Evolutionary conservation across 352 stramenopile species (phyloP), one percentile per base, ranked within the genome.

Genomic region (Pythium oligandrum): DNA sequence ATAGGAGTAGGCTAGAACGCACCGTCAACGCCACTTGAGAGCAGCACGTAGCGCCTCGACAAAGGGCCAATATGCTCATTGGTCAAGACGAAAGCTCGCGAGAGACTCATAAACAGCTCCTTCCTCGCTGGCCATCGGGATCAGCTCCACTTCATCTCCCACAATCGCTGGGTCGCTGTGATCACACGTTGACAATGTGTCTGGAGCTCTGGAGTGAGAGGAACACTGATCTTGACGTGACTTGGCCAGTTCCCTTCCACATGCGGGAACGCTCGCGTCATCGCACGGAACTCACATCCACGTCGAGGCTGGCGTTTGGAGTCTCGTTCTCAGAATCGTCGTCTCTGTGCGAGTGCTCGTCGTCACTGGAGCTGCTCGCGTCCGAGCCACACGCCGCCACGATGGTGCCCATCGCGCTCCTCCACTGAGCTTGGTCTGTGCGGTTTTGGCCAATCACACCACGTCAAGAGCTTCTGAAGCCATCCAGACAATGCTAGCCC

Each of bases 231-330:
- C 38, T 69, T 66, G 38, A 93, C 69, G 34, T 93, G 79, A 48
- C 80, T 90, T 45, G 83, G 81, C 83, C 83, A 93, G 51, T 93
- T 88, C 49, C 81, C 83, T 44, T 86, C 78, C 7, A 91, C 78
- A 49, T 91, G 81, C 32, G 75, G 65, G 49, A 93, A 91, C 26
- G 65, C 59, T 55, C 83, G 75, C 45, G 63, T 79, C 80, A 26
- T 26, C 17, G 17, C 78, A 90, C 43, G 65, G 60, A 31, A 48
- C 17, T 26, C 17, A 26, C 17, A 26, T n/a, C 8, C 46, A 51
- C 31, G 46, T 26, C 6, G 3, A 10, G 6, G 77, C 49, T 76
- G 78, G 30, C 75, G 69, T 53, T 88, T 90, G 36, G 17, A 26
- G 17, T 26, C 17, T 26, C 17, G 17, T 26, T 26, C 17, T 26